Evolutionary conservation across 345 rosid genomes (phyloP).

Genomic region (Aquilaria sinensis): DNA sequence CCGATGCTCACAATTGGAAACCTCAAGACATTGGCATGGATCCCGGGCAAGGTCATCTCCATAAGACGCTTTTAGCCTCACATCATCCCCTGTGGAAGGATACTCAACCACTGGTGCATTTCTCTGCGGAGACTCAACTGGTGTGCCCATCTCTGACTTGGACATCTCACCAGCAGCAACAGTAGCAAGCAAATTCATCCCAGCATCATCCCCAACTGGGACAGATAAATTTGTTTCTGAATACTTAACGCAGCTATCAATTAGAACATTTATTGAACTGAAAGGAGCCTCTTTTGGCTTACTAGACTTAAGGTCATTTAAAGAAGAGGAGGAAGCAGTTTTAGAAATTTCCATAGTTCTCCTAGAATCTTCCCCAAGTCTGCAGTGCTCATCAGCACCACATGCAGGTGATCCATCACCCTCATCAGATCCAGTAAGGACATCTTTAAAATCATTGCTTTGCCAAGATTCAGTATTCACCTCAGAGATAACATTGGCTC

Average conservation of each 20-base stretch:
- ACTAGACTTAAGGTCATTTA: slow-evolving; percentile 37
- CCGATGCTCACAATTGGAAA: slow-evolving; percentile 23
- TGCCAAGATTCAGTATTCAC: slow-evolving; percentile 56
- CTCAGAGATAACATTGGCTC: slow-evolving; percentile 31
- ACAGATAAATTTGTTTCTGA: slow-evolving; percentile 47
- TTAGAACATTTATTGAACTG: slow-evolving; percentile 73
- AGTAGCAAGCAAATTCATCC: slow-evolving; percentile 93
- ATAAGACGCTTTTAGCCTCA: slow-evolving; percentile 22
- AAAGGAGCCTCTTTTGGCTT: slow-evolving; percentile 53
- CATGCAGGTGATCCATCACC: slow-evolving; percentile 44
- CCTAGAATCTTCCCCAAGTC: slow-evolving; percentile 31
- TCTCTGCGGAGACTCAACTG: slow-evolving; percentile 40
- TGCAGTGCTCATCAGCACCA: slow-evolving; percentile 32
- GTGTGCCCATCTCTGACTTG: slow-evolving; percentile 52
- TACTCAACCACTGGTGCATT: slow-evolving; percentile 26
- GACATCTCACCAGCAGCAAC: slow-evolving; percentile 90
- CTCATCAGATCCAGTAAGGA: slow-evolving; percentile 36
- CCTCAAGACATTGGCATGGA: slow-evolving; percentile 22
- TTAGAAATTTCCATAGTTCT: slow-evolving; percentile 38
- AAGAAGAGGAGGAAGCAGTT: slow-evolving; percentile 32
- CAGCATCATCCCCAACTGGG: slow-evolving; percentile 71
- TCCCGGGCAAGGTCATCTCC: slow-evolving; percentile 21
- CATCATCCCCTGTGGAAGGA: slow-evolving; percentile 29
- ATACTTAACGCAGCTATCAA: slow-evolving; percentile 80
- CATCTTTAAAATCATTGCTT: slow-evolving; percentile 55